phyloP scores from a whole-genome alignment of 768 basidiomycete genomes.

The Paxillus ammoniavirescens region DNA sequence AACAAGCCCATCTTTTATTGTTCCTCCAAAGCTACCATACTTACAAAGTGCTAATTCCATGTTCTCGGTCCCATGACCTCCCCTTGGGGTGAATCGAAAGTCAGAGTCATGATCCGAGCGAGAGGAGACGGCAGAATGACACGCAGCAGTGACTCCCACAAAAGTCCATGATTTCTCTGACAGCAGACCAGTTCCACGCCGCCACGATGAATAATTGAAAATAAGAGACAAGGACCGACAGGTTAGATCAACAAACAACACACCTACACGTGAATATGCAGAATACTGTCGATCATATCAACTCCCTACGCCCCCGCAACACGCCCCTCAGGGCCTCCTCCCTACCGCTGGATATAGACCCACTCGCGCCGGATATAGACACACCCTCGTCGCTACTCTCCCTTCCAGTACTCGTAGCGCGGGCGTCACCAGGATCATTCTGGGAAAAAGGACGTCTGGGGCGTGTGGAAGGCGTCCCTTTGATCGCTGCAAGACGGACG shows the following conservation, averaged over 20 bases:
- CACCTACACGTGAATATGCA: not conserved
- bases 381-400: not conserved
- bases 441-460: not conserved
- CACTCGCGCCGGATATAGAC: not conserved
- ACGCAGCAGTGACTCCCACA: no score
- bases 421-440: not conserved
- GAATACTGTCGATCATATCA: not conserved
- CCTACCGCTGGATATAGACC: not conserved
- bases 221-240: not conserved
- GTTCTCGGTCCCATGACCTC: not conserved
- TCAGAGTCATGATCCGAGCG: not conserved
- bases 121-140: not conserved
- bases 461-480: conserved; percentile 15
- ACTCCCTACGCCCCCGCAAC: conserved; percentile 5
- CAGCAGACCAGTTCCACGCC: no score
- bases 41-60: not conserved
- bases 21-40: not conserved
- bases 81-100: not conserved
- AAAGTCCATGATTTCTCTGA: no score
- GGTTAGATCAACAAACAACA: not conserved
- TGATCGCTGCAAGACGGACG: conserved; percentile 47
- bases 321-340: conserved; percentile 4
- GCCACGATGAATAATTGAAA: no score
- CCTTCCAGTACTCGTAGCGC: not conserved
- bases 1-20: no score